Base-by-base conservation (phyloP, 768 basidiomycete species). In the Boletales sp. region DNA sequence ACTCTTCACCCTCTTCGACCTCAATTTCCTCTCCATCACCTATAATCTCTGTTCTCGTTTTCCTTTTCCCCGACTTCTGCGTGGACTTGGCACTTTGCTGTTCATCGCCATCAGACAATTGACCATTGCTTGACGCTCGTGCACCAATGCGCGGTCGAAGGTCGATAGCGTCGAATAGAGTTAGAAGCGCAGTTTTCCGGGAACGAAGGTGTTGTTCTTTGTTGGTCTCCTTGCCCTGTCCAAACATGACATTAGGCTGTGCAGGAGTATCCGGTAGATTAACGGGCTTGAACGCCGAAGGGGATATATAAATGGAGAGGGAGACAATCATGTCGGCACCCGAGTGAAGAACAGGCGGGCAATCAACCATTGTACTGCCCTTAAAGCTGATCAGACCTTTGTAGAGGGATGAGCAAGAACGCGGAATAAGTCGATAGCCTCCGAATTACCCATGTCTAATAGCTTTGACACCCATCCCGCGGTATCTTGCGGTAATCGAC, bases 11-110 rank as follows among this genome's bases (percentile, higher is more conserved):
- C 48, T 92, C 85, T 50, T 92, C 92, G 12, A 87, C 86, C 57
- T 90, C 90, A 7, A 87, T 82, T 57, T 87, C 89, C 64, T 90
- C 90, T 4, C 81, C 85, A 53, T 90, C 86, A 3, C 86, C 87
- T 1, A 87, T 81, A n/a, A 87, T 75, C 63, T 90, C 87, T 8
- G 74, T 86, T 48, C 69, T 74, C 9, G 59, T 72, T 66, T 59
- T 73, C 78, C 68, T 77, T 56, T 59, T 50, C 28, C 56, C 56
- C 42, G 72, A 61, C 8, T 58, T 74, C 59, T 60, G 72, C 54
- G 49, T 41, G 33, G 76, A 62, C 30, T 72, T 71, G 51, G 74
- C 77, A 30, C 73, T 40, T 73, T 72, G 48, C 71, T 65, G 28
- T 71, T 70, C 11, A 72, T 53, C 49, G 7, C 28, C 35, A 4